Conservation (phyloP, 176 grass and related monocot genomes). For the Carex pumila region DNA sequence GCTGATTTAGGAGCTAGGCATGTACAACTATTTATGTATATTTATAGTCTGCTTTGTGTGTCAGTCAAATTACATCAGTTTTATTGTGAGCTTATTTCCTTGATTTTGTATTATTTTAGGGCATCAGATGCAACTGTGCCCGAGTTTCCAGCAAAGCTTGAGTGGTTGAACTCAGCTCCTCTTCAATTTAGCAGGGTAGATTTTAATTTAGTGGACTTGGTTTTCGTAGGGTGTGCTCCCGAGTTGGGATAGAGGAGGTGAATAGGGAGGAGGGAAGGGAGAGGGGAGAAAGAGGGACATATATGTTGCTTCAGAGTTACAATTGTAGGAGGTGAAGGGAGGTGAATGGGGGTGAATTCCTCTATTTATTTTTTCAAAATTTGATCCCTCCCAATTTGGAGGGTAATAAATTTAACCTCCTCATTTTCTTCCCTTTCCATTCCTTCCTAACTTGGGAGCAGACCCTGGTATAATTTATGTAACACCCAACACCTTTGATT, state of each 20-base stretch:
- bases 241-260: no score
- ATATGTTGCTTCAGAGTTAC: no score
- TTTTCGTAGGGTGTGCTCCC: constrained; percentile 23
- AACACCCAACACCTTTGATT: constrained; percentile 16
- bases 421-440: no score
- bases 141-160: constrained; percentile 87
- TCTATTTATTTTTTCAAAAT: no score
- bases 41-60: constrained; percentile 8
- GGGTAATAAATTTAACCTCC: no score
- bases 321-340: no score
- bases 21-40: constrained; percentile 25
- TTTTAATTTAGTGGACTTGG: constrained; percentile 25
- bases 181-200: constrained; percentile 92
- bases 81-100: constrained; percentile 15
- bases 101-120: constrained; percentile 44
- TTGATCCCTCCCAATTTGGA: no score
- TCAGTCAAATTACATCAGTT: constrained; percentile 9
- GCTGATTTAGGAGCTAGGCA: constrained; percentile 84
- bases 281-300: no score
- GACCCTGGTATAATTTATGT: constrained; percentile 23
- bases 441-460: no score
- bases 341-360: no score
- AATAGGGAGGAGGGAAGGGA: no score
- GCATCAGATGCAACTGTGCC: constrained; percentile 62
- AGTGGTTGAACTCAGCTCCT: constrained; percentile 92